phyloP scores from a whole-genome alignment of 805 yeast species.

The Peterozyma xylosa region DNA sequence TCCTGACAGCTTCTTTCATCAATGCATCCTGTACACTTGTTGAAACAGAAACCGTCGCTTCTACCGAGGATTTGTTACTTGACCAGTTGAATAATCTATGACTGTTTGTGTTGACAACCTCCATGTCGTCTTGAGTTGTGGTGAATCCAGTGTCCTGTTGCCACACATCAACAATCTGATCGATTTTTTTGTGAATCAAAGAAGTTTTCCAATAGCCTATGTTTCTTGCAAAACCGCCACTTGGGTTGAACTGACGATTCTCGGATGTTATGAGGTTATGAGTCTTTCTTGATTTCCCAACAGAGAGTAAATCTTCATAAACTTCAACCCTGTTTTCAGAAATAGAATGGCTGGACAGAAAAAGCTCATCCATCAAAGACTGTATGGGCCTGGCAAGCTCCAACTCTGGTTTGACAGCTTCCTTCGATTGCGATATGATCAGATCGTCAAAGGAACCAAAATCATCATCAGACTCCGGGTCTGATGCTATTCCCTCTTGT shows the following conservation, averaged over 20 bases:
- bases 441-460: slow-evolving; percentile 8
- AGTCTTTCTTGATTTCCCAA: not conserved
- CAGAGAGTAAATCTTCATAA: not conserved
- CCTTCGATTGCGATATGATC: not conserved
- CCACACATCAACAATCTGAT: not conserved
- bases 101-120: not conserved
- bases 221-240: not conserved
- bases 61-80: not conserved
- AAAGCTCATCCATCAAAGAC: not conserved
- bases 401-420: too few relatives aligned
- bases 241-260: not conserved
- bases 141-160: not conserved
- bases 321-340: not conserved
- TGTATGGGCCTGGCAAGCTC: not conserved
- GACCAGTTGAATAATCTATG: slow-evolving; percentile 6
- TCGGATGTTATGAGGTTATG: not conserved
- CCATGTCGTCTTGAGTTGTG: not conserved
- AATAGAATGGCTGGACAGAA: not conserved
- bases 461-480: not conserved
- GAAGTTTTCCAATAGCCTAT: slow-evolving; percentile 2
- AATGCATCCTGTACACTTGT: slow-evolving; percentile 6
- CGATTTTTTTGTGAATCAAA: not conserved
- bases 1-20: not conserved
- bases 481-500: too few relatives aligned
- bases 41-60: not conserved